Conservation (phyloP, 2,329 filamentous ascomycete species). For the Xylaria sp. region DNA sequence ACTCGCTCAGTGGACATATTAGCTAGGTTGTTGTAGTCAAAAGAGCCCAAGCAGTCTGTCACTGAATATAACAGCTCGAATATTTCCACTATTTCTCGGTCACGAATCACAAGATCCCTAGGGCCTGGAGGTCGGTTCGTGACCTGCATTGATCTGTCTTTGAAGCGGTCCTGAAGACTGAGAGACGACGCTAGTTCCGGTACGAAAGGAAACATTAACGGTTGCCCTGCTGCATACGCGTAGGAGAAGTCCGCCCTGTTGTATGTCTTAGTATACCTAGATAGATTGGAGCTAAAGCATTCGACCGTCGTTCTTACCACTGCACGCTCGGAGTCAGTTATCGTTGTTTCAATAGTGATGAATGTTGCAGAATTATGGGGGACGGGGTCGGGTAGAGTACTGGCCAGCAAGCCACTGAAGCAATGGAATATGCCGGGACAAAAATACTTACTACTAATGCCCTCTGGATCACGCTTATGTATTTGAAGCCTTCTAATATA, state of each 20-base stretch:
- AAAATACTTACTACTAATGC: conserved; percentile 41
- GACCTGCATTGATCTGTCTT: conserved; percentile 41
- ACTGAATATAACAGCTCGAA: conserved; percentile 49
- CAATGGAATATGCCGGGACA: neutral
- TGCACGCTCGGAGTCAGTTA: neutral
- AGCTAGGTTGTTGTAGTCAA: conserved; percentile 49
- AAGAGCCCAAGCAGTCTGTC: conserved; percentile 47
- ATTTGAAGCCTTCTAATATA: conserved; percentile 47
- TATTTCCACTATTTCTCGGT: conserved; percentile 46
- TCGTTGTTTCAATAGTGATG: neutral
- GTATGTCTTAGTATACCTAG: conserved; percentile 32
- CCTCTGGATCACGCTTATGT: conserved; percentile 49
- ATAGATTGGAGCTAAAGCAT: neutral
- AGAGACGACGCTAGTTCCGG: conserved; percentile 47
- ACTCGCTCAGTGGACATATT: conserved; percentile 45
- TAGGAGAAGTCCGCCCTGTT: conserved; percentile 51
- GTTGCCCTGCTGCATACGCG: conserved; percentile 46
- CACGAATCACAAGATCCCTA: conserved; percentile 42
- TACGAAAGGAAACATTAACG: conserved; percentile 49
- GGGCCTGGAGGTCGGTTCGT: conserved; percentile 36
- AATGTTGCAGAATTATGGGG: neutral
- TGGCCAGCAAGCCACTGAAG: neutral
- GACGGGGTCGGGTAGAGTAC: no score
- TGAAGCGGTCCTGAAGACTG: conserved; percentile 46
- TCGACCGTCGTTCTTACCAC: conserved; percentile 42